phyloP scores from a whole-genome alignment of 2,329 filamentous ascomycete species.

The Botrytis fragariae region DNA sequence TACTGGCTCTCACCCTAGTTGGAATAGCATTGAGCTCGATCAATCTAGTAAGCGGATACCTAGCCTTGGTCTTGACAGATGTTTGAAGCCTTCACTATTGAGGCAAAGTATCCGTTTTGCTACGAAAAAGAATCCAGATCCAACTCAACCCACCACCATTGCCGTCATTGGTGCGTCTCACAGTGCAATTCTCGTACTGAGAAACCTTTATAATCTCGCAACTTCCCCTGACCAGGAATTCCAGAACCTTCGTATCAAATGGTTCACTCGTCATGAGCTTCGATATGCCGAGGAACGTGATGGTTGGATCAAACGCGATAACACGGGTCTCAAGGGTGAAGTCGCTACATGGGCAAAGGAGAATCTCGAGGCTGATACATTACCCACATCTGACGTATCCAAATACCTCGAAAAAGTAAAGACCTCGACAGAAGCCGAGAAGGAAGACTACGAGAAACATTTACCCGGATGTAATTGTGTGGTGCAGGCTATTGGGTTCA shows the following conservation, averaged over 20 bases:
- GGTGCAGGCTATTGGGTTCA: slow-evolving; percentile 60
- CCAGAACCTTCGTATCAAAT: slow-evolving; percentile 53
- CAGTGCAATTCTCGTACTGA: slow-evolving; percentile 60
- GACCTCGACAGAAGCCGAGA: slow-evolving; percentile 40
- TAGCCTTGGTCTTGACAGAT: not conserved
- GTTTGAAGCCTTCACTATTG: not conserved
- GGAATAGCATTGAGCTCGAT: slow-evolving; percentile 44
- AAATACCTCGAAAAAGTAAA: slow-evolving; percentile 34
- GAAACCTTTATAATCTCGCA: slow-evolving; percentile 54
- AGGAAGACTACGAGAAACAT: slow-evolving; percentile 45
- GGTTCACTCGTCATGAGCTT: slow-evolving; percentile 60
- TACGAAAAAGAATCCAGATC: not conserved
- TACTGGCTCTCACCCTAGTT: slow-evolving; percentile 52
- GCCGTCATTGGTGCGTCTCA: slow-evolving; percentile 62
- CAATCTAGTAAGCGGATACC: slow-evolving; percentile 37
- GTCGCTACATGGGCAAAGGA: slow-evolving; percentile 58
- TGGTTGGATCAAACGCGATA: slow-evolving; percentile 63
- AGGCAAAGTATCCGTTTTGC: not conserved
- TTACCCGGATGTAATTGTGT: slow-evolving; percentile 52
- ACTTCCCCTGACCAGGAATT: not conserved
- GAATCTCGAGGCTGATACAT: slow-evolving; percentile 53
- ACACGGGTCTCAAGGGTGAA: slow-evolving; percentile 62
- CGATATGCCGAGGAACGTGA: slow-evolving; percentile 61
- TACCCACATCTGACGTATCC: slow-evolving; percentile 39
- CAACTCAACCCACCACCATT: slow-evolving; percentile 41